Evolutionary conservation across 164 flowering plant genomes (phyloP), one percentile per base, ranked within the genome.

Genomic region (Vitis amurensis): DNA sequence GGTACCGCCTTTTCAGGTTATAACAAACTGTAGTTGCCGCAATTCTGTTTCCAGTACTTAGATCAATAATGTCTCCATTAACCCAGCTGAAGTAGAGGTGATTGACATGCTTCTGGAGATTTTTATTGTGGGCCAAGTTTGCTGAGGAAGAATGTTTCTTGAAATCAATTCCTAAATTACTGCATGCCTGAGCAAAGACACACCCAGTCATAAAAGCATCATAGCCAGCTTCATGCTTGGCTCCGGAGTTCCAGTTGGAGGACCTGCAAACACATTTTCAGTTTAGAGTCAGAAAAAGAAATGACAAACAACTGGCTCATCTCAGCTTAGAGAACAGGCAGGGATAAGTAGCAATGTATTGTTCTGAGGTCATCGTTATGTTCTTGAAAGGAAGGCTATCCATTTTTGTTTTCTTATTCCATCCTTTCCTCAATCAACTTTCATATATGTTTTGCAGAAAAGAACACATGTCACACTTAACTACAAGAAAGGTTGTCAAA

Each of bases 151-250:
- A 70, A 51, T 72, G 70, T 19, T 27, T 37, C 30, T 80, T 53
- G 59, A 93, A 93, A 64, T 88, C 82, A 67, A 95, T 71, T 9
- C 92, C 94, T 9, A 91, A 69, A 78, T 76, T 82, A 77, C 71
- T 75, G 83, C 97, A 95, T 48, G 84, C 79, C 81, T 95, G 93
- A 50, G 93, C 90, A 85, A 95, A 93, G 62, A 95, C 74, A 58
- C 97, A 90, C 4, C 99, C 99, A 4, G 99, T 95, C 99, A 95
- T 93, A 71, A 95, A 93, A 48, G 98, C 97, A 86, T 93, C 99
- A 77, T 91, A 95, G 31, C 99, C 99, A 37, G 98, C 97, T 86
- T 95, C 98, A 78, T 95, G 99, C 78, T 89, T 90, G 51, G 85
- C 91, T 73, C 97, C 98, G 10, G 95, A 82, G 71, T 88, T 89